phyloP scores from a whole-genome alignment of 1,284 basidiomycete genomes.

The Phenoliferia sp. region DNA sequence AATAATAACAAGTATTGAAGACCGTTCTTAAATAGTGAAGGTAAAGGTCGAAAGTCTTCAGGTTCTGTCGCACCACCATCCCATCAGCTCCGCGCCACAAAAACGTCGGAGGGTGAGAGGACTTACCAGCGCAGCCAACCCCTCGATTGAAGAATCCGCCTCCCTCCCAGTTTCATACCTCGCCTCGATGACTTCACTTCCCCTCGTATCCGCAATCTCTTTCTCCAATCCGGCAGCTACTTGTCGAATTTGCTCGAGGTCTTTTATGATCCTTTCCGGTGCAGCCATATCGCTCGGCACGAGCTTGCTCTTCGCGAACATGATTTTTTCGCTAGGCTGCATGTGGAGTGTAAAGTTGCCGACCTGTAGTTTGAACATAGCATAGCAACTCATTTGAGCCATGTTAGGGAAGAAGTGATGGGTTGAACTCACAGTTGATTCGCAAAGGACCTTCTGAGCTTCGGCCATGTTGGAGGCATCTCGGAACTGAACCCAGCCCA shows the following conservation, averaged over 20 bases:
- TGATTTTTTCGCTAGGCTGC: constrained; percentile 70
- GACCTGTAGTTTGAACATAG: constrained; percentile 12
- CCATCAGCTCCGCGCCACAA: constrained; percentile 36
- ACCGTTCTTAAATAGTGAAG: constrained; percentile 75
- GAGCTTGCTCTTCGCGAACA: constrained; percentile 55
- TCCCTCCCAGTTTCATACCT: constrained; percentile 5
- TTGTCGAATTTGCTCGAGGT: constrained; percentile 65
- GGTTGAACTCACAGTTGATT: constrained; percentile 63
- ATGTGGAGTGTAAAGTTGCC: constrained; percentile 86
- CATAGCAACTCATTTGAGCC: not conserved
- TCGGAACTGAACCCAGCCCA: constrained; percentile 81
- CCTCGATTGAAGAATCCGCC: constrained; percentile 13
- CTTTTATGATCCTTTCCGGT: constrained; percentile 65
- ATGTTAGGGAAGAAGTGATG: constrained; percentile 1
- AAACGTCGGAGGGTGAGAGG: constrained; percentile 39
- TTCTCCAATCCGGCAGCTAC: constrained; percentile 69
- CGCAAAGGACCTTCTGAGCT: constrained; percentile 66
- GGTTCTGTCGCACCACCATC: constrained; percentile 49
- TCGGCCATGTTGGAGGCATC: constrained; percentile 73
- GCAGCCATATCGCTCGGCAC: not conserved
- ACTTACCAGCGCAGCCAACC: constrained; percentile 32
- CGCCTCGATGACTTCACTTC: constrained; percentile 41
- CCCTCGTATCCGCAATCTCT: constrained; percentile 48
- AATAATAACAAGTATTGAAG: constrained; percentile 92
- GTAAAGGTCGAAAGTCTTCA: constrained; percentile 74